These are phyloP conservation scores for Catunica adiposa DNA, from an alignment of 2,329 filamentous ascomycete genomes.

Conservation along the genomic window DNA sequence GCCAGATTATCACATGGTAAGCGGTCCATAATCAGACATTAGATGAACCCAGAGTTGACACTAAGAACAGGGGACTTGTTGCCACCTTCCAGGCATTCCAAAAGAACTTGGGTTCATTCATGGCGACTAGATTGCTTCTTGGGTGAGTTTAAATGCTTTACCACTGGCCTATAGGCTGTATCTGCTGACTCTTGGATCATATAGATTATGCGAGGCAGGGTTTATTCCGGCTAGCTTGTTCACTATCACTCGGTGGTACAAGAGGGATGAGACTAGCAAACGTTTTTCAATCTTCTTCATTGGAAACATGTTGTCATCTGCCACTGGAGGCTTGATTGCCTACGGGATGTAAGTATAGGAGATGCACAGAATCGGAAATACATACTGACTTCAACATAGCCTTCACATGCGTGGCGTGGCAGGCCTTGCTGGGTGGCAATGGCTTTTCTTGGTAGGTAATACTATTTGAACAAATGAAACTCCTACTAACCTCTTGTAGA, in stretches of 20 bases:
- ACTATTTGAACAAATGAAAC: not conserved
- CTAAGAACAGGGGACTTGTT: slow-evolving; percentile 20
- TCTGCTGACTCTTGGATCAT: not conserved
- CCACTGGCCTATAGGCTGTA: no score
- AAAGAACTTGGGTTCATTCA: slow-evolving; percentile 19
- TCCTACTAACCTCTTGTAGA: slow-evolving; percentile 14
- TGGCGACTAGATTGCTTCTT: slow-evolving; percentile 24
- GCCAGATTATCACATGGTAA: slow-evolving; percentile 28
- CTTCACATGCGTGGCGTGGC: slow-evolving; percentile 22
- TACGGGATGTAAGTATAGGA: slow-evolving; percentile 20
- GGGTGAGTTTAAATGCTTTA: slow-evolving; percentile 18
- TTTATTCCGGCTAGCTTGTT: slow-evolving; percentile 30
- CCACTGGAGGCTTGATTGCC: slow-evolving; percentile 25
- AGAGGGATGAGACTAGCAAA: slow-evolving; percentile 28
- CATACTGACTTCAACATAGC: slow-evolving; percentile 10
- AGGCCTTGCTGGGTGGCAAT: slow-evolving; percentile 22
- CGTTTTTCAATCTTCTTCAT: slow-evolving; percentile 30
- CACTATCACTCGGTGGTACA: slow-evolving; percentile 33
- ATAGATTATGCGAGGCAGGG: slow-evolving; percentile 20
- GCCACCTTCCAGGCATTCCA: slow-evolving; percentile 24
- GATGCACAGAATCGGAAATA: not conserved
- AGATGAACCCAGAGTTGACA: slow-evolving; percentile 18
- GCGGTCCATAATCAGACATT: slow-evolving; percentile 18
- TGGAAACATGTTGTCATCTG: slow-evolving; percentile 27
- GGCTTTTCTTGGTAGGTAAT: slow-evolving; percentile 20